Evolutionary conservation across 2,329 filamentous ascomycete species (phyloP), one percentile per base, ranked within the genome.

Genomic region (Esteya vermicola): DNA sequence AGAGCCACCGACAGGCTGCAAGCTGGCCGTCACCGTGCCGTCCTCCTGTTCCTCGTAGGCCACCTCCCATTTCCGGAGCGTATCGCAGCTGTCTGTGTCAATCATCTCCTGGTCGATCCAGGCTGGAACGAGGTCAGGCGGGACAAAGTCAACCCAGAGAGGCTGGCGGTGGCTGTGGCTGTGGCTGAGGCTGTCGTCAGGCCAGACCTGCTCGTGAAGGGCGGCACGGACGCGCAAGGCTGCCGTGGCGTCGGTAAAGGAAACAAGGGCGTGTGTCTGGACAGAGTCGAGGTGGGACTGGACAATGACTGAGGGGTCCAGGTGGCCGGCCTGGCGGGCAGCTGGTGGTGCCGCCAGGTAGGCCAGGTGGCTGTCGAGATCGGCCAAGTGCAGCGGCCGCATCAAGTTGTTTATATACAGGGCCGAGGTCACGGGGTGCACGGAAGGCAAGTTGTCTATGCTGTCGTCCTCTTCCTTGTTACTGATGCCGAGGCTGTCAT

Each of bases 321-420:
- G 57, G 3, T 67, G 57, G 18, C 62, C 56, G 21, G 62, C 62
- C 6, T 1, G 72, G 64, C 25, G 26, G 6, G 16, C 30, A 21
- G 21, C 28, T 4, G 42, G 40, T 1, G 77, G 66, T 4, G 76
- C 67, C 2, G 85, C 84, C 31, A 95, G 70, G 7, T 70, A 62
- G 33, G 72, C 55, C 5, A 96, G 67, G 52, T 95, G 77, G 2
- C 71, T 67, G 50, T 73, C 75, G 1, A 96, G 70, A 16, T 67
- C 65, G 21, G 66, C 62, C 1, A 76, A 71, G 43, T 85, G 81
- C 19, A 96, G 66, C 9, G 91, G 88, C 35, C 89, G 79, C 75
- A 93, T 88, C 40, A 96, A 75, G 52, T 94, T 81, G 56, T 80
- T 79, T 50, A 96, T 91, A 61, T 95, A 96, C 35, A 96, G 64